Conservation (phyloP, 2,329 filamentous ascomycete genomes). For the Colletotrichum sp. region DNA sequence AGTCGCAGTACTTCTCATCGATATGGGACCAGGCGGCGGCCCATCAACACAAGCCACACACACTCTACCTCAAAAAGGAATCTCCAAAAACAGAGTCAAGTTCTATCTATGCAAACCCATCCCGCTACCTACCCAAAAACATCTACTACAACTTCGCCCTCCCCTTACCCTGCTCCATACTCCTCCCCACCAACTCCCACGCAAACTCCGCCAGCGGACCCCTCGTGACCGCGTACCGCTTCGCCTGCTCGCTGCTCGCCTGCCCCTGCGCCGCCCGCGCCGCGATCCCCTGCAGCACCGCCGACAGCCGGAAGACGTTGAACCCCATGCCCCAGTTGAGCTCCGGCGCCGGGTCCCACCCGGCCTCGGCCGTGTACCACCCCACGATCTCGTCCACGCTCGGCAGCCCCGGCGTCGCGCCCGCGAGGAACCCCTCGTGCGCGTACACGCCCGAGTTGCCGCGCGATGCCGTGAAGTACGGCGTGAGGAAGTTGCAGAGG, state of each 20-base stretch:
- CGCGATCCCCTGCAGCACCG: constrained; percentile 85
- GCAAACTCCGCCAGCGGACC: constrained; percentile 77
- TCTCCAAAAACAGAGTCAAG: not conserved
- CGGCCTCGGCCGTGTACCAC: constrained; percentile 55
- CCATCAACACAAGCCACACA: too few species aligned
- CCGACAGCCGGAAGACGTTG: constrained; percentile 63
- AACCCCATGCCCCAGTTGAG: constrained; percentile 67
- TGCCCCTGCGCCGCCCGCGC: constrained; percentile 84
- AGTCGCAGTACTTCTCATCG: too few species aligned
- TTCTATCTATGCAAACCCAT: not conserved
- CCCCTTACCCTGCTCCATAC: constrained; percentile 39
- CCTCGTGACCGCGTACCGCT: constrained; percentile 71
- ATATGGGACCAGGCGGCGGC: too few species aligned
- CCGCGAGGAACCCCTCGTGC: constrained; percentile 62
- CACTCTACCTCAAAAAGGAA: too few species aligned
- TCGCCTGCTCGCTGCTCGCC: constrained; percentile 85
- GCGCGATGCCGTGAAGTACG: constrained; percentile 40
- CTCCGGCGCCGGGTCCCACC: constrained; percentile 71
- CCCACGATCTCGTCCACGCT: constrained; percentile 42
- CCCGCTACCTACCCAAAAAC: not conserved
- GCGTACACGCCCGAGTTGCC: constrained; percentile 30
- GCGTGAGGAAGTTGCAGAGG: constrained; percentile 73
- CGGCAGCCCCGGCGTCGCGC: constrained; percentile 67
- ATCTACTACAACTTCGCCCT: constrained; percentile 22
- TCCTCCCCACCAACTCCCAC: constrained; percentile 67